Evolutionary conservation across 495 filamentous ascomycete genomes (phyloP).

Genomic region (Diplogelasinospora grovesii): DNA sequence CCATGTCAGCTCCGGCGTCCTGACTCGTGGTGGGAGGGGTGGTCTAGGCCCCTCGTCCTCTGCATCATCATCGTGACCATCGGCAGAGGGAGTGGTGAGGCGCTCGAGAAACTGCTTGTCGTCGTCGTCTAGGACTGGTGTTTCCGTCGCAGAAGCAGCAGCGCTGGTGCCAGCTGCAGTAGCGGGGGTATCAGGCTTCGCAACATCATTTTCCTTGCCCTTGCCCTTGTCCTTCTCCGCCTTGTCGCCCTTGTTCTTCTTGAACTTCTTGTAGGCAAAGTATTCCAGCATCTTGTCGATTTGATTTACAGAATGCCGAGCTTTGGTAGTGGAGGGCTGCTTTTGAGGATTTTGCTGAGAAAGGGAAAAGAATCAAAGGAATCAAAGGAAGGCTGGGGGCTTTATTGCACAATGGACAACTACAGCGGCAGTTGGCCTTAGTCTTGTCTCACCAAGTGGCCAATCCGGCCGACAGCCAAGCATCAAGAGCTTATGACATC

Average conservation of each 20-base stretch:
- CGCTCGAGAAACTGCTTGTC: conserved; percentile 40
- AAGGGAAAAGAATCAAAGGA: too few relatives aligned
- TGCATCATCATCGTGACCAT: conserved; percentile 9
- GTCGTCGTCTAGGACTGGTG: conserved; percentile 33
- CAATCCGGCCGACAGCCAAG: too few relatives aligned
- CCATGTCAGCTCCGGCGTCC: conserved; percentile 39
- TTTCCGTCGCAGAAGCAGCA: neutral
- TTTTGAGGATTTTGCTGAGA: too few relatives aligned
- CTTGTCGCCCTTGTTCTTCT: conserved; percentile 39
- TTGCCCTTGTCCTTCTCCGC: conserved; percentile 24
- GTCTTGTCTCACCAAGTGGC: too few relatives aligned
- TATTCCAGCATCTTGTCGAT: conserved; percentile 42
- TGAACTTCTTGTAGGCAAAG: conserved; percentile 33
- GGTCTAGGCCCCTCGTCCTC: conserved; percentile 31
- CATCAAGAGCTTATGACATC: too few relatives aligned
- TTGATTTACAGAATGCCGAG: too few relatives aligned
- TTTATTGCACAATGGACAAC: too few relatives aligned
- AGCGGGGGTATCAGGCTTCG: conserved; percentile 5
- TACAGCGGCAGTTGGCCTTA: too few relatives aligned
- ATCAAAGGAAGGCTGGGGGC: too few relatives aligned
- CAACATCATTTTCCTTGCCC: conserved; percentile 16
- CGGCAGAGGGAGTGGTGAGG: conserved; percentile 23
- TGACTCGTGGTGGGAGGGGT: conserved; percentile 35
- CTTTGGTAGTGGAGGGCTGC: too few relatives aligned
- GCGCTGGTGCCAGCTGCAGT: neutral